phyloP scores from a whole-genome alignment of 768 basidiomycete species.

The Russula compacta region DNA sequence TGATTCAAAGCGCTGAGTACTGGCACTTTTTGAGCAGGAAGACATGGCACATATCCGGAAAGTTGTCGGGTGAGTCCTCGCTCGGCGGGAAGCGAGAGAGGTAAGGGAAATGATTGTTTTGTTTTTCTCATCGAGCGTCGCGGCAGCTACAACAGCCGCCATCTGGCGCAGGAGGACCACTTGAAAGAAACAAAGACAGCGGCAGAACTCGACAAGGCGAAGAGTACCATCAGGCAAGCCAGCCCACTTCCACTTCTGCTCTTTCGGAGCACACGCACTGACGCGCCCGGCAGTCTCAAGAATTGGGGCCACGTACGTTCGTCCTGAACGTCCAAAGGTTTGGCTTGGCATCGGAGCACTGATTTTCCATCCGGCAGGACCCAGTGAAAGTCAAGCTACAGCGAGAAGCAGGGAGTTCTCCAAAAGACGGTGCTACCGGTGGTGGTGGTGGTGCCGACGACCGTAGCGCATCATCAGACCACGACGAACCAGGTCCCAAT shows the following conservation, averaged over 20 bases:
- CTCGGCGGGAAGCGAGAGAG: neutral
- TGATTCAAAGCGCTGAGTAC: neutral
- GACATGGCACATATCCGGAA: conserved; percentile 29
- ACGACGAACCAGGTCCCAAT: neutral
- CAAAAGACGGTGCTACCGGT: neutral
- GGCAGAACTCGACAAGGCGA: conserved; percentile 26
- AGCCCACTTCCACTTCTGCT: neutral
- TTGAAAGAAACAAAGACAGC: conserved; percentile 27
- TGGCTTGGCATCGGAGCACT: neutral
- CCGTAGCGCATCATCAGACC: neutral
- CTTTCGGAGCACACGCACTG: neutral
- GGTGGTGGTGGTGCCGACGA: neutral
- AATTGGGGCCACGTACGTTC: conserved; percentile 29
- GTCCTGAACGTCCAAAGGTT: neutral
- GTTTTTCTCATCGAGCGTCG: neutral
- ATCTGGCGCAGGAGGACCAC: conserved; percentile 28
- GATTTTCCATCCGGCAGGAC: conserved; percentile 20
- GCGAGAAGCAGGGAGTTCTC: neutral
- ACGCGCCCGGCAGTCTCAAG: conserved; percentile 20
- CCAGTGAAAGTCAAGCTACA: conserved; percentile 24
- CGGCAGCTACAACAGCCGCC: conserved; percentile 26
- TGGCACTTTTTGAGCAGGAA: conserved; percentile 17
- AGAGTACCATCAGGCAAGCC: conserved; percentile 29
- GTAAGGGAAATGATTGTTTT: too few species aligned
- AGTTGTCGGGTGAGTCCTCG: conserved; percentile 25